phyloP scores from a whole-genome alignment of 2,329 filamentous ascomycete genomes.

The Clarireedia homoeocarpa region DNA sequence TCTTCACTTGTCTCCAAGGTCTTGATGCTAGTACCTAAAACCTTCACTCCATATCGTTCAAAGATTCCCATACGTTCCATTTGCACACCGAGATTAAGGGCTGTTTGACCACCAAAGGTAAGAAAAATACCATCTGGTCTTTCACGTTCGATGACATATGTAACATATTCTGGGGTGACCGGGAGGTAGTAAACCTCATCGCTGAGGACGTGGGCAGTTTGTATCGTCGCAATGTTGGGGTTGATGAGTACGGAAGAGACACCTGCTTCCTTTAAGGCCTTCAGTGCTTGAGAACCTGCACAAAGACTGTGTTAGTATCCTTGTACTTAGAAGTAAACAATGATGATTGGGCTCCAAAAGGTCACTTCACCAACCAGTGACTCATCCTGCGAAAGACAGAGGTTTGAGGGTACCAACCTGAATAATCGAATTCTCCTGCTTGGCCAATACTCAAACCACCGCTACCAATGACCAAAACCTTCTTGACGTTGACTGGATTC shows the following conservation, averaged over 20 bases:
- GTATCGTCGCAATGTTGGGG: conserved; percentile 96
- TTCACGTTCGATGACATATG: conserved; percentile 94
- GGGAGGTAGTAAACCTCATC: conserved; percentile 98
- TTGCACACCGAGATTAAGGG: conserved; percentile 90
- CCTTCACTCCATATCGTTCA: conserved; percentile 90
- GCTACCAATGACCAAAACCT: conserved; percentile 92
- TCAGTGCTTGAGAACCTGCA: conserved; percentile 86
- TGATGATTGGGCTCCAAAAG: not conserved
- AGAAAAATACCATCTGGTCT: conserved; percentile 94
- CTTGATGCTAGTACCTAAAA: conserved; percentile 88
- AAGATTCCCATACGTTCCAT: conserved; percentile 96
- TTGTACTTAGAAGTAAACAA: not conserved
- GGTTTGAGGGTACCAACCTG: conserved; percentile 49
- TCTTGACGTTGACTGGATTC: conserved; percentile 83
- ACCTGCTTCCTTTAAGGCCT: conserved; percentile 92
- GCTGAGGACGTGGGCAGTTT: conserved; percentile 91
- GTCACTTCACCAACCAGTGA: conserved; percentile 11
- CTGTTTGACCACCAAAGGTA: conserved; percentile 95
- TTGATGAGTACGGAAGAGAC: conserved; percentile 91
- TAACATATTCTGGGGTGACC: conserved; percentile 95
- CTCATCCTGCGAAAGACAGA: conserved; percentile 16
- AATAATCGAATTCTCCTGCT: conserved; percentile 98
- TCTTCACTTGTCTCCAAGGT: conserved; percentile 94
- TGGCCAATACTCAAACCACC: conserved; percentile 95
- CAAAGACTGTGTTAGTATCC: conserved; percentile 16